Conservation (phyloP, 768 basidiomycete genomes). For the Jaapia argillacea region DNA sequence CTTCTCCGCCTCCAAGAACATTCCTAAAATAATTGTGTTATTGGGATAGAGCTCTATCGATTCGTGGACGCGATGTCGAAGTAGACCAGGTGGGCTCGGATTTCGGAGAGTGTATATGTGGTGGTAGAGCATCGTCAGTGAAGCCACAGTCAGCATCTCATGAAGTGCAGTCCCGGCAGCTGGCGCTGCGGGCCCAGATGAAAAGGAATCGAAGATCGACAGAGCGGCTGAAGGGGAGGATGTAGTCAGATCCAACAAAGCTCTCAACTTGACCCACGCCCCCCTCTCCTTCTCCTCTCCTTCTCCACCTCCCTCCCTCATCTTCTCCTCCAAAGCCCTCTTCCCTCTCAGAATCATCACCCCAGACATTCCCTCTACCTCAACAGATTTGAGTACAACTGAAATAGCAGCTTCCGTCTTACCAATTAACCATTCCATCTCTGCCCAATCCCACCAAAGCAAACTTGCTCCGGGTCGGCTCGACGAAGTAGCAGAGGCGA, state of each 20-base stretch:
- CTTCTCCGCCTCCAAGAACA: conserved; percentile 70
- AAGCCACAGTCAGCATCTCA: conserved; percentile 50
- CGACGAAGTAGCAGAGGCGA: conserved; percentile 28
- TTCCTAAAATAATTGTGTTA: conserved; percentile 62
- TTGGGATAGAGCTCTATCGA: conserved; percentile 51
- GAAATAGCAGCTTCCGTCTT: conserved; percentile 37
- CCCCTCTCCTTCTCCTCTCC: conserved; percentile 45
- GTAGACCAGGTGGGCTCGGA: conserved; percentile 43
- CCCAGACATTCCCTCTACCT: conserved; percentile 40
- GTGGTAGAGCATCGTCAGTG: conserved; percentile 51
- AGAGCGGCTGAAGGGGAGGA: conserved; percentile 31
- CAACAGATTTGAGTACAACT: conserved; percentile 44
- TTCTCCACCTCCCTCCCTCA: conserved; percentile 16
- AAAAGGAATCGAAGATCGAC: conserved; percentile 23
- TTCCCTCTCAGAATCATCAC: conserved; percentile 54
- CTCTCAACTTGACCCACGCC: conserved; percentile 56
- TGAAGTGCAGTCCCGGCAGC: conserved; percentile 13
- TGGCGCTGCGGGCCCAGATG: conserved; percentile 13
- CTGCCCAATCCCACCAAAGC: conserved; percentile 80
- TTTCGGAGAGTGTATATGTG: conserved; percentile 44
- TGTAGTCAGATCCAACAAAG: conserved; percentile 54
- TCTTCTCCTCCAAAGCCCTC: conserved; percentile 47
- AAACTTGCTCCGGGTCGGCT: conserved; percentile 26
- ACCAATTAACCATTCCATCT: conserved; percentile 70
- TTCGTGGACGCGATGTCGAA: conserved; percentile 46